Evolutionary conservation across 176 grass and related monocot genomes (phyloP).

Genomic region (Triticum monococcum): DNA sequence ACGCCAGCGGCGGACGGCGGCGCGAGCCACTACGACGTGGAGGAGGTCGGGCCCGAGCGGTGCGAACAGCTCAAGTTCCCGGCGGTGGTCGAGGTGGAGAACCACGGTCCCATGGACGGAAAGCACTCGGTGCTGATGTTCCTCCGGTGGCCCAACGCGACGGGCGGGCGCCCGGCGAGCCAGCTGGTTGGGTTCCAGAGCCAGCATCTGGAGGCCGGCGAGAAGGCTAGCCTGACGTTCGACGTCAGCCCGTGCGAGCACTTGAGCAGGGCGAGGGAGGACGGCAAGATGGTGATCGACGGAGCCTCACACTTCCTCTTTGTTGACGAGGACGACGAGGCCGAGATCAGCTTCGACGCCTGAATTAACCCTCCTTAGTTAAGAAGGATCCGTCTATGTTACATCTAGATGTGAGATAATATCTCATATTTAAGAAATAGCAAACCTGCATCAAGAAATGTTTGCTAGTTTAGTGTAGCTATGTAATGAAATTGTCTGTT

Average conservation of each 20-base stretch:
- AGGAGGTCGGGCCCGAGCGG: neutral
- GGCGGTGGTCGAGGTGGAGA: conserved; percentile 1
- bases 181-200: neutral
- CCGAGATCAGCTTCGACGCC: neutral
- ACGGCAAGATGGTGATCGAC: conserved; percentile 12
- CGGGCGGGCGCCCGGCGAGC: neutral
- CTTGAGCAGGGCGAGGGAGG: conserved; percentile 2
- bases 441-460: too few relatives aligned
- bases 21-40: neutral
- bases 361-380: neutral
- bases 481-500: too few relatives aligned
- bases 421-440: too few relatives aligned
- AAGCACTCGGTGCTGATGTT: conserved; percentile 15
- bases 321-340: neutral
- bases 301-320: neutral
- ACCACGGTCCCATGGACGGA: neutral
- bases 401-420: too few relatives aligned
- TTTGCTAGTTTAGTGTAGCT: too few relatives aligned
- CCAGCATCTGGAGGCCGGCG: neutral
- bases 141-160: conserved; percentile 3
- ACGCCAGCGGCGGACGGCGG: neutral
- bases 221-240: neutral
- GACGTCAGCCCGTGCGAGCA: neutral
- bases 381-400: too few relatives aligned
- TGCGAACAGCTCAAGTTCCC: conserved; percentile 15